phyloP scores from a whole-genome alignment of 2,329 filamentous ascomycete species.

The Neophaeococcomyces aloes region DNA sequence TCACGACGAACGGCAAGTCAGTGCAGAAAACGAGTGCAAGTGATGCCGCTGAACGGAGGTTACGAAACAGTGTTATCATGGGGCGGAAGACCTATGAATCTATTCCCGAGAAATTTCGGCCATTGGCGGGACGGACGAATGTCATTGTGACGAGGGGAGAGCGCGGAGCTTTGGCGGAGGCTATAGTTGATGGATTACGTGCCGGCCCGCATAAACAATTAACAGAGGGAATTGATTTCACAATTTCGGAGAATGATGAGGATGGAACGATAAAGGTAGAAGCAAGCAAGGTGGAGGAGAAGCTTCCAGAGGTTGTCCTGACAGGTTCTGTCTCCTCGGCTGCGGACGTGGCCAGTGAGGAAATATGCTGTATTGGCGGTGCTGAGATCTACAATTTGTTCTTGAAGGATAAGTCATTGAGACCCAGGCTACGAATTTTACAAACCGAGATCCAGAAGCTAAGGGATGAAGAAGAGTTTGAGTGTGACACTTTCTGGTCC shows the following conservation, averaged over 20 bases:
- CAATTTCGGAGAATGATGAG: neutral
- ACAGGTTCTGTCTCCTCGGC: neutral
- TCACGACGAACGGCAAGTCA: constrained; percentile 50
- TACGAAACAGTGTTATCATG: constrained; percentile 76
- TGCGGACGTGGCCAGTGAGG: neutral
- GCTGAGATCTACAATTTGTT: constrained; percentile 71
- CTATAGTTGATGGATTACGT: neutral
- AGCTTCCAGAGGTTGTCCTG: neutral
- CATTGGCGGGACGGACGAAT: constrained; percentile 69
- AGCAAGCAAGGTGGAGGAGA: too few species aligned
- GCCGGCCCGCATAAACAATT: neutral
- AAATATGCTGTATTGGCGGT: constrained; percentile 81
- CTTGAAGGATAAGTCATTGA: constrained; percentile 32
- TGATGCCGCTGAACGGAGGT: constrained; percentile 19
- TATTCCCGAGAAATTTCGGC: constrained; percentile 68
- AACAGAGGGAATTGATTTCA: neutral
- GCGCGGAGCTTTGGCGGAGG: neutral
- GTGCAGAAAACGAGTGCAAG: constrained; percentile 16
- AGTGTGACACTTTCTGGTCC: constrained; percentile 42
- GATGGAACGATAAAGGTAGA: neutral
- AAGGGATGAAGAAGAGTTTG: constrained; percentile 25
- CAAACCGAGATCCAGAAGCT: constrained; percentile 22
- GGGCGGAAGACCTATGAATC: constrained; percentile 94
- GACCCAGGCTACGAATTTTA: constrained; percentile 19
- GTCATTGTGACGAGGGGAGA: constrained; percentile 55